Percentiles rank a stretch among this genome's conserved stretches.
Evolutionary conservation across 768 basidiomycete species (phyloP).

Genomic region (Pleurotus tuber-regium): DNA sequence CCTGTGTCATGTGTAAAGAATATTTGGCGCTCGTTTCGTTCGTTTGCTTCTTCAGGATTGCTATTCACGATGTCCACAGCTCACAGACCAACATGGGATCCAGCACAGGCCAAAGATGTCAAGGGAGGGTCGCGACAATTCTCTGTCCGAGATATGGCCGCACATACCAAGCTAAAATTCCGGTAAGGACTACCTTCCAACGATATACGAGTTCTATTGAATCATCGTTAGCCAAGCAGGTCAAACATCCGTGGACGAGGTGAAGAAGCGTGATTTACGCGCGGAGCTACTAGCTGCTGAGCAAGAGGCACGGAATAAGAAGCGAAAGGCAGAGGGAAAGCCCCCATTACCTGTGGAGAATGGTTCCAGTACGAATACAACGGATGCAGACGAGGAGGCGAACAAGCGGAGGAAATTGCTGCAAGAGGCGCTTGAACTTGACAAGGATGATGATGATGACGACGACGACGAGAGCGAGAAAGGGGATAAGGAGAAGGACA

Average conservation of each 20-base stretch:
- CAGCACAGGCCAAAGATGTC: slow-evolving; percentile 90
- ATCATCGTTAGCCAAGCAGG: slow-evolving; percentile 68
- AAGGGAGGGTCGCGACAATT: slow-evolving; percentile 91
- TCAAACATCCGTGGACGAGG: slow-evolving; percentile 79
- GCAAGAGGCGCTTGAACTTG: slow-evolving; percentile 82
- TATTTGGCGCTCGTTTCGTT: background rate
- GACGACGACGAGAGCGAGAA: slow-evolving; percentile 44
- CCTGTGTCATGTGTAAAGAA: too few relatives aligned
- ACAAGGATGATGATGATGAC: slow-evolving; percentile 86
- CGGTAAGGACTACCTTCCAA: slow-evolving; percentile 46
- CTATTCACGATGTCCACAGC: slow-evolving; percentile 72
- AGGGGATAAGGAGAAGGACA: slow-evolving; percentile 33
- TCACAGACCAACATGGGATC: slow-evolving; percentile 96
- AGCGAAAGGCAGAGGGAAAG: slow-evolving; percentile 86
- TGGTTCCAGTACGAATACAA: slow-evolving; percentile 11
- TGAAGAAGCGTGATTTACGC: slow-evolving; percentile 75
- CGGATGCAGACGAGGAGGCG: slow-evolving; percentile 50
- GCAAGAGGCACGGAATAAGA: slow-evolving; percentile 83
- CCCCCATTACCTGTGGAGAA: slow-evolving; percentile 45
- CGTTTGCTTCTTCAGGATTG: background rate
- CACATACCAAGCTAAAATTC: slow-evolving; percentile 98
- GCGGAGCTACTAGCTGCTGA: slow-evolving; percentile 85
- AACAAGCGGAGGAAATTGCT: slow-evolving; percentile 86
- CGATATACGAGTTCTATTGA: slow-evolving; percentile 5
- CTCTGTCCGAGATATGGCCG: slow-evolving; percentile 90